Evolutionary conservation across 2,329 filamentous ascomycete species (phyloP).

Genomic region (Macrophomina tecta): DNA sequence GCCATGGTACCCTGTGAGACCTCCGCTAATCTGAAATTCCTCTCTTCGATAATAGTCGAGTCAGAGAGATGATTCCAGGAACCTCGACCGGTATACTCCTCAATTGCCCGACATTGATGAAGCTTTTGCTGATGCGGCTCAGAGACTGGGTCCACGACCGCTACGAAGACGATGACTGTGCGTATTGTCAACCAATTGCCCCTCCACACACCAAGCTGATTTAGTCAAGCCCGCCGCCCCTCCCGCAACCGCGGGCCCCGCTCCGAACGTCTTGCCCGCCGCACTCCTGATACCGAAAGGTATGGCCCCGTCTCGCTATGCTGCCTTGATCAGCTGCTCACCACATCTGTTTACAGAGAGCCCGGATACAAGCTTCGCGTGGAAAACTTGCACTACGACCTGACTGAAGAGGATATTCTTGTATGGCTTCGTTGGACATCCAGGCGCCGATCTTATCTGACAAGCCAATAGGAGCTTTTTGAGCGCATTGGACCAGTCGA

Average conservation of each 20-base stretch:
- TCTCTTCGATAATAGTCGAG: conserved; percentile 40
- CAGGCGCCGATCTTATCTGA: conserved; percentile 11
- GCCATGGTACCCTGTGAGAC: conserved; percentile 31
- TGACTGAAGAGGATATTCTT: conserved; percentile 82
- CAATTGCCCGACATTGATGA: conserved; percentile 31
- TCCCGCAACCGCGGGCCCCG: conserved; percentile 29
- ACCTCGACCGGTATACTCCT: conserved; percentile 69
- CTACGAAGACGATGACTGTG: conserved; percentile 70
- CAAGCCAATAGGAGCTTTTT: conserved; percentile 72
- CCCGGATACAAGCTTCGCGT: conserved; percentile 76
- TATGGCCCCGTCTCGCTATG: not conserved
- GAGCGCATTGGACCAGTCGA: conserved; percentile 74
- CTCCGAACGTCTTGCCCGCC: conserved; percentile 37
- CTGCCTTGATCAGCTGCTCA: not conserved
- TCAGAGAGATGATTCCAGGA: conserved; percentile 62
- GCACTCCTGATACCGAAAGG: conserved; percentile 24
- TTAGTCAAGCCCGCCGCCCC: conserved; percentile 31
- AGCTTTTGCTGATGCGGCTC: conserved; percentile 50
- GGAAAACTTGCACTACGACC: conserved; percentile 90
- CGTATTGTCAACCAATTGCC: conserved; percentile 30
- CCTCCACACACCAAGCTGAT: conserved; percentile 29
- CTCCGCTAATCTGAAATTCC: conserved; percentile 45
- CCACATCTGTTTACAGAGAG: conserved; percentile 50
- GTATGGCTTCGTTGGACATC: conserved; percentile 53
- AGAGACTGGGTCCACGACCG: conserved; percentile 91